phyloP scores from a whole-genome alignment of 1,284 basidiomycete species.

The Ustilago sp. region DNA sequence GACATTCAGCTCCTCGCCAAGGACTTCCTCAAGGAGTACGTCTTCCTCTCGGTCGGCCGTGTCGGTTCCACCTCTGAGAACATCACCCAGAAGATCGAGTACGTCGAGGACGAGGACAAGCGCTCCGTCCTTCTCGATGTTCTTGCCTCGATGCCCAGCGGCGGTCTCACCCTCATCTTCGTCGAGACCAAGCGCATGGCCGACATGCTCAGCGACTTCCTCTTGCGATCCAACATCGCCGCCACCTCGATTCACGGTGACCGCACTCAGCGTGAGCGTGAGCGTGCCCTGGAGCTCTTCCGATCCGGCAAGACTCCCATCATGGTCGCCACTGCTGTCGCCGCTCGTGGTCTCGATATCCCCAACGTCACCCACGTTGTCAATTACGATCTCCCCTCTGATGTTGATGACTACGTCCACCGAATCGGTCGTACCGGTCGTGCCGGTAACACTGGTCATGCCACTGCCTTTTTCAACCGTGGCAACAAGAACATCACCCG shows the following conservation, averaged over 20 bases:
- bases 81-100: constrained; percentile 98
- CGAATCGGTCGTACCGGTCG: constrained; percentile 91
- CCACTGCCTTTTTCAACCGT: constrained; percentile 75
- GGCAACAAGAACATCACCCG: constrained; percentile 80
- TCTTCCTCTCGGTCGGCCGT: constrained; percentile 98
- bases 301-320: constrained; percentile 92
- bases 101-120: constrained; percentile 97
- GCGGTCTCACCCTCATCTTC: constrained; percentile 93
- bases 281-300: constrained; percentile 95
- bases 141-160: constrained; percentile 79
- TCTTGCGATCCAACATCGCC: constrained; percentile 83
- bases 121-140: constrained; percentile 95
- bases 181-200: constrained; percentile 99
- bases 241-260: constrained; percentile 98
- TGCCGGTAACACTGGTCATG: constrained; percentile 97
- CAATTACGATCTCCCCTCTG: constrained; percentile 97
- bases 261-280: constrained; percentile 96
- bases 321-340: constrained; percentile 97
- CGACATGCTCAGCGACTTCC: constrained; percentile 96
- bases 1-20: constrained; percentile 98
- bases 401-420: constrained; percentile 81
- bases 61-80: constrained; percentile 99
- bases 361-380: constrained; percentile 99
- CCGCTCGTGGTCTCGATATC: constrained; percentile 98
- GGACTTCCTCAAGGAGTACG: constrained; percentile 85